phyloP scores from a whole-genome alignment of 2,329 filamentous ascomycete species.

The Fusarium verticillioides region DNA sequence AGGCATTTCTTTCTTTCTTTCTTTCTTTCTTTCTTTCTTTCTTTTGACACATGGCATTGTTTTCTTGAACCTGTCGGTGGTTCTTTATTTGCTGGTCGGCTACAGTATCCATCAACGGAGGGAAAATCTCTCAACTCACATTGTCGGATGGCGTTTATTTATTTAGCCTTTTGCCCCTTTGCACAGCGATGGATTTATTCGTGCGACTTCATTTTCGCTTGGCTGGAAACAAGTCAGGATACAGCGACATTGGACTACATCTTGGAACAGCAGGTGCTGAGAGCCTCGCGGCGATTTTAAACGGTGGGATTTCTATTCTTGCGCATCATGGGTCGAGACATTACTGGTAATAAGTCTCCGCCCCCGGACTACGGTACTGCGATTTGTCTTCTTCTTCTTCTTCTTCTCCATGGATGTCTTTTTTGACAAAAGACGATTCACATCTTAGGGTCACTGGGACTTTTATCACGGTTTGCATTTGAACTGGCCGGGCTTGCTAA shows the following conservation, averaged over 20 bases:
- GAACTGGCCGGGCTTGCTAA: conserved; percentile 9
- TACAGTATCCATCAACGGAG: conserved; percentile 23
- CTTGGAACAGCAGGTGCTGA: conserved; percentile 40
- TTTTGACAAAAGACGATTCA: conserved; percentile 27
- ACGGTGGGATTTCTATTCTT: conserved; percentile 18
- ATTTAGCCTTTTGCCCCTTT: conserved; percentile 19
- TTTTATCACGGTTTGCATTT: conserved; percentile 37
- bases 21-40: conserved; percentile 1
- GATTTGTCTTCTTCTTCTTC: background rate
- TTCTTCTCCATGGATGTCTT: conserved; percentile 26
- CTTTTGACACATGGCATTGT: conserved; percentile 19
- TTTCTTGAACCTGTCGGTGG: background rate
- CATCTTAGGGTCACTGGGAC: conserved; percentile 29
- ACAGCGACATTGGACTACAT: conserved; percentile 38
- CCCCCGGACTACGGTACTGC: background rate
- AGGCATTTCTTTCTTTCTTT: conserved; percentile 1
- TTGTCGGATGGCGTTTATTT: conserved; percentile 12
- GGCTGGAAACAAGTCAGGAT: conserved; percentile 28
- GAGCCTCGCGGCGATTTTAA: conserved; percentile 45
- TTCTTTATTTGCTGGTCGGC: conserved; percentile 8
- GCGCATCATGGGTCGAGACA: conserved; percentile 1
- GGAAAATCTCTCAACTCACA: conserved; percentile 25
- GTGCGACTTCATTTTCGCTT: conserved; percentile 28
- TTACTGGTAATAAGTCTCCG: conserved; percentile 20
- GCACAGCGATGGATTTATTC: conserved; percentile 43